phyloP scores from a whole-genome alignment of 2,329 filamentous ascomycete species.

The Chaetomiaceae sp. region DNA sequence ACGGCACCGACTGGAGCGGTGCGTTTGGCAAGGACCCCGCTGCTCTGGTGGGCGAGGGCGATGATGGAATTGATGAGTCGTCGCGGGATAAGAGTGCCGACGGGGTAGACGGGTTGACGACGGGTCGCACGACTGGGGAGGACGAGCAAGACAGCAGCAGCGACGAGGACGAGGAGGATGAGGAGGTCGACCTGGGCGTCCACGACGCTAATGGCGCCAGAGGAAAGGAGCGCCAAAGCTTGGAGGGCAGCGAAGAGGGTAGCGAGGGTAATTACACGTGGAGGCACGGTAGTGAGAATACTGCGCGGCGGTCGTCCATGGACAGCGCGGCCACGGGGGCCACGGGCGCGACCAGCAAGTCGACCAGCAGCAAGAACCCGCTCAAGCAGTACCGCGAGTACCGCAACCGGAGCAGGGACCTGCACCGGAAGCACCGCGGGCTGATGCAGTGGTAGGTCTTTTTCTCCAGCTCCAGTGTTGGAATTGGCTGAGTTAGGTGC shows the following conservation, averaged over 20 bases:
- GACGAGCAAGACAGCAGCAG: neutral
- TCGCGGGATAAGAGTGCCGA: conserved; percentile 31
- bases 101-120: conserved; percentile 28
- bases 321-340: conserved; percentile 36
- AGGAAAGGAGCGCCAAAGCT: neutral
- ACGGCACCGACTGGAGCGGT: conserved; percentile 79
- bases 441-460: conserved; percentile 74
- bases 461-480: neutral
- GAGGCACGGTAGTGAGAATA: neutral
- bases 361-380: conserved; percentile 42
- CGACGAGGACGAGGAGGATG: neutral
- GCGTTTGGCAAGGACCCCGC: conserved; percentile 76
- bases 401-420: conserved; percentile 61
- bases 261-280: conserved; percentile 11
- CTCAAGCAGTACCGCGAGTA: conserved; percentile 56
- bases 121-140: neutral
- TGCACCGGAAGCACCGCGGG: conserved; percentile 81
- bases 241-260: conserved; percentile 2
- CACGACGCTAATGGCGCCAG: conserved; percentile 14
- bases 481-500: neutral
- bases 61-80: too few relatives aligned
- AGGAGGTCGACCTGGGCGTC: conserved; percentile 22
- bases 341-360: conserved; percentile 21
- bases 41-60: conserved; percentile 35
- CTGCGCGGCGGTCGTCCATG: conserved; percentile 31